Evolutionary conservation across 177 flowering plant genomes (phyloP).

Genomic region (Vitis hybrid): DNA sequence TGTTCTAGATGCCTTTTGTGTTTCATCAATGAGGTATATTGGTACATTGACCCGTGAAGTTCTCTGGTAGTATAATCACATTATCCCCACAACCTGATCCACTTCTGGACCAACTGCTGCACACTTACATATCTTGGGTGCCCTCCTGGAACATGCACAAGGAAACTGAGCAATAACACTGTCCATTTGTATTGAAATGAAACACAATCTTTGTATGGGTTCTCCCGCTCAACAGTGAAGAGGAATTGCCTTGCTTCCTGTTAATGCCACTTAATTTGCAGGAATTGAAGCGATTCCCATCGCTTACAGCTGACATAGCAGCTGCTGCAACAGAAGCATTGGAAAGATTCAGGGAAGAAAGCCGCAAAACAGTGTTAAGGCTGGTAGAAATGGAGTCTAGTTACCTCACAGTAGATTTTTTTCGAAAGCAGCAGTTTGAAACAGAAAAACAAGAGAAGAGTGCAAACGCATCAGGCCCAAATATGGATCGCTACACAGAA

Average conservation of each 20-base stretch:
- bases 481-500: slow-evolving; percentile 67
- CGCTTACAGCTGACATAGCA: slow-evolving; percentile 86
- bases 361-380: slow-evolving; percentile 77
- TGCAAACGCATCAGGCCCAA: slow-evolving; percentile 39
- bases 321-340: slow-evolving; percentile 85
- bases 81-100: too few relatives aligned
- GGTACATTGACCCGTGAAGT: too few relatives aligned
- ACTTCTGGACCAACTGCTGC: too few relatives aligned
- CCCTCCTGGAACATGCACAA: too few relatives aligned
- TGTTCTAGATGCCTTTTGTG: too few relatives aligned
- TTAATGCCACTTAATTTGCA: slow-evolving; percentile 23
- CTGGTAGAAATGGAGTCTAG: slow-evolving; percentile 96
- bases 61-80: too few relatives aligned
- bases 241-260: not conserved
- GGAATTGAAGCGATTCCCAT: slow-evolving; percentile 93
- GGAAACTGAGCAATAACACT: too few relatives aligned
- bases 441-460: slow-evolving; percentile 50
- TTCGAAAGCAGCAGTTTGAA: slow-evolving; percentile 78
- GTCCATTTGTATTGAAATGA: too few relatives aligned
- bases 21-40: too few relatives aligned
- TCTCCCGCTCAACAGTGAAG: too few relatives aligned
- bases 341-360: slow-evolving; percentile 91
- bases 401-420: slow-evolving; percentile 95
- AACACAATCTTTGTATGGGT: too few relatives aligned
- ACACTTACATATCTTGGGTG: too few relatives aligned